Percentiles rank a stretch among this genome's conserved stretches.
These are phyloP conservation scores for Mucor indicus DNA, from an alignment of 371 early-diverging fungal species.

Conservation along the genomic window DNA sequence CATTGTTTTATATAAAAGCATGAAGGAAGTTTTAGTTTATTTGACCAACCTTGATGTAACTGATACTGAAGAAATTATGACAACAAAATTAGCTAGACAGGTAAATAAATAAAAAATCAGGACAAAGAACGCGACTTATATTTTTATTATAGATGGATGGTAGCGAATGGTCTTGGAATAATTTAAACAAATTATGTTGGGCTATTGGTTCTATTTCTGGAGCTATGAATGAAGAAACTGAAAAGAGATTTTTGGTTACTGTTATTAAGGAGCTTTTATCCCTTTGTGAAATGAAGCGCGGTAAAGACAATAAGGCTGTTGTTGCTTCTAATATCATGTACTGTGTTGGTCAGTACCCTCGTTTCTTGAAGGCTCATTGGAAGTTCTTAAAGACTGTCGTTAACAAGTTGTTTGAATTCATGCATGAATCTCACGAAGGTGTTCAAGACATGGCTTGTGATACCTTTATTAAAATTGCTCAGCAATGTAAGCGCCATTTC, in stretches of 20 bases:
- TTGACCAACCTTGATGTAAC: constrained; percentile 92
- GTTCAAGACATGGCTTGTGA: constrained; percentile 99
- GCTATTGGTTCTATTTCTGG: constrained; percentile 98
- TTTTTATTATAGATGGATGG: constrained; percentile 73
- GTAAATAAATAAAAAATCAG: constrained; percentile 26
- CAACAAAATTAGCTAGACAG: constrained; percentile 85
- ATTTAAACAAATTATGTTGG: constrained; percentile 99
- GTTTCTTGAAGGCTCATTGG: constrained; percentile 98
- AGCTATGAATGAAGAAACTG: constrained; percentile 94
- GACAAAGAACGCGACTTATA: neutral
- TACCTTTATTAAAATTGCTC: constrained; percentile 98
- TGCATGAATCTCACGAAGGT: constrained; percentile 99
- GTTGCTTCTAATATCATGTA: constrained; percentile 99
- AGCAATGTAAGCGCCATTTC: constrained; percentile 96
- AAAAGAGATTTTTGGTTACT: constrained; percentile 96
- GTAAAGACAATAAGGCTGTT: constrained; percentile 99
- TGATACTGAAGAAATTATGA: constrained; percentile 95
- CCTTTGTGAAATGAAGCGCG: constrained; percentile 91
- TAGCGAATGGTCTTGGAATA: constrained; percentile 94
- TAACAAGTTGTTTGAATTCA: constrained; percentile 99
- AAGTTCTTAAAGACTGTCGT: constrained; percentile 99
- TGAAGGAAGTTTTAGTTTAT: constrained; percentile 97
- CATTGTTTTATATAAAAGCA: constrained; percentile 96
- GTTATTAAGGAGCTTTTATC: constrained; percentile 97
- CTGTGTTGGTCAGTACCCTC: constrained; percentile 98